Evolutionary conservation across 352 stramenopile species (phyloP).

Genomic region (Thraustochytrium sp.): DNA sequence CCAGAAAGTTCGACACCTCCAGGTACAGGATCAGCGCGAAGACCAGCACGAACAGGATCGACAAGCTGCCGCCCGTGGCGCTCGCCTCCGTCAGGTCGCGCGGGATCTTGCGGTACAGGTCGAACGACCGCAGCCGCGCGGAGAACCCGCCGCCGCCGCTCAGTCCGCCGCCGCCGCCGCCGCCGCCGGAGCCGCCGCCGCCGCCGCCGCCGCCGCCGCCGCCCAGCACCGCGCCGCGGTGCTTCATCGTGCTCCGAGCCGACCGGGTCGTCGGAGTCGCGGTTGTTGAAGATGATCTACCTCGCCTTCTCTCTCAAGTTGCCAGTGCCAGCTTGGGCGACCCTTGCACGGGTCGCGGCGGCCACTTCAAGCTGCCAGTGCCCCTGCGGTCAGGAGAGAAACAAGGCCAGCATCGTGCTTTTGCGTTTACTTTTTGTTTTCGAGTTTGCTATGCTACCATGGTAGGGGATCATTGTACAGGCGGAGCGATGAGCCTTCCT

Average conservation of each 20-base stretch:
- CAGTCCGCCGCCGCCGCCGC: background rate
- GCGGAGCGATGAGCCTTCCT: background rate
- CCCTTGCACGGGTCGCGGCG: background rate
- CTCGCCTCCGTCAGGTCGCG: slow-evolving; percentile 30
- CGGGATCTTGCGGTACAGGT: slow-evolving; percentile 42
- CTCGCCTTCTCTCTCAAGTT: background rate
- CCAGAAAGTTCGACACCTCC: slow-evolving; percentile 35
- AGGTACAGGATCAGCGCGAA: slow-evolving; percentile 20
- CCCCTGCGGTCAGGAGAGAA: background rate
- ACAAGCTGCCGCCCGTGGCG: slow-evolving; percentile 28
- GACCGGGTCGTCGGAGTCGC: background rate
- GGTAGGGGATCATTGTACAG: background rate
- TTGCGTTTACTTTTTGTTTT: background rate
- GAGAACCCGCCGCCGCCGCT: background rate
- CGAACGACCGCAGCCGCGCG: slow-evolving; percentile 16
- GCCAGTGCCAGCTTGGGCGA: background rate
- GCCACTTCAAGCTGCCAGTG: background rate
- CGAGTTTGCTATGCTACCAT: background rate
- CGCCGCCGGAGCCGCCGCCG: background rate
- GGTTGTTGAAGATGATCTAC: background rate
- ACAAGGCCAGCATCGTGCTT: background rate
- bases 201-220: background rate
- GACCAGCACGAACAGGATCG: slow-evolving; percentile 14
- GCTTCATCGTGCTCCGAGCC: background rate
- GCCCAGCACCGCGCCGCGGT: background rate